These are phyloP conservation scores for Babesia ovata DNA, from an alignment of 169 alveolate species.

Conservation along the genomic window DNA sequence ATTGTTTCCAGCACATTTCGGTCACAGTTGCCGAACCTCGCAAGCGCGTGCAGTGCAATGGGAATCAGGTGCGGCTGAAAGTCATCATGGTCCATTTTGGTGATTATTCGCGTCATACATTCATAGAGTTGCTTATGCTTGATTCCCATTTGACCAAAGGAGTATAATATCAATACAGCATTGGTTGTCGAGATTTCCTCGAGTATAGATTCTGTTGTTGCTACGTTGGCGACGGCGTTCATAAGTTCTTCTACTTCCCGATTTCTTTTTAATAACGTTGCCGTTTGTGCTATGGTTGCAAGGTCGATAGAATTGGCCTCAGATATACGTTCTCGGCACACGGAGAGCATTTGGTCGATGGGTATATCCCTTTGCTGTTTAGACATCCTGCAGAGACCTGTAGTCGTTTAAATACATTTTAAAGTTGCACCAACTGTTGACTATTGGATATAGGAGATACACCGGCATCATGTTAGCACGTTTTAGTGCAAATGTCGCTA, in stretches of 20 bases:
- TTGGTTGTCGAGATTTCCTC: constrained; percentile 64
- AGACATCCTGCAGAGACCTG: constrained; percentile 61
- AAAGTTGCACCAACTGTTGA: constrained; percentile 38
- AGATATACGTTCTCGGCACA: constrained; percentile 32
- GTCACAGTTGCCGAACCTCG: constrained; percentile 33
- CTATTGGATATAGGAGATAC: constrained; percentile 48
- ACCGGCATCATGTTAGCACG: constrained; percentile 61
- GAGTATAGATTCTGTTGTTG: constrained; percentile 5
- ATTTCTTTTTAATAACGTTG: constrained; percentile 25
- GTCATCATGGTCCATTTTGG: constrained; percentile 39
- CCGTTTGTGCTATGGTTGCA: constrained; percentile 65
- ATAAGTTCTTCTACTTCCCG: not conserved
- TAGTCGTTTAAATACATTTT: not conserved
- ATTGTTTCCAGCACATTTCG: constrained; percentile 5
- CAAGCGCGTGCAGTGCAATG: constrained; percentile 61
- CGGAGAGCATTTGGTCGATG: constrained; percentile 26
- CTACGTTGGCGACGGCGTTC: constrained; percentile 28
- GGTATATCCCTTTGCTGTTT: constrained; percentile 12
- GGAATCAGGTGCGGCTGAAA: constrained; percentile 61
- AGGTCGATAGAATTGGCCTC: constrained; percentile 70
- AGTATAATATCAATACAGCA: constrained; percentile 54
- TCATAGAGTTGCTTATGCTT: constrained; percentile 15
- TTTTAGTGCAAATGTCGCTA: constrained; percentile 46
- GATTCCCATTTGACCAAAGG: constrained; percentile 47
- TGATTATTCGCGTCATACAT: constrained; percentile 15